Evolutionary conservation across 768 basidiomycete species (phyloP), one percentile per base, ranked within the genome.

Genomic region (Calocera cornea): DNA sequence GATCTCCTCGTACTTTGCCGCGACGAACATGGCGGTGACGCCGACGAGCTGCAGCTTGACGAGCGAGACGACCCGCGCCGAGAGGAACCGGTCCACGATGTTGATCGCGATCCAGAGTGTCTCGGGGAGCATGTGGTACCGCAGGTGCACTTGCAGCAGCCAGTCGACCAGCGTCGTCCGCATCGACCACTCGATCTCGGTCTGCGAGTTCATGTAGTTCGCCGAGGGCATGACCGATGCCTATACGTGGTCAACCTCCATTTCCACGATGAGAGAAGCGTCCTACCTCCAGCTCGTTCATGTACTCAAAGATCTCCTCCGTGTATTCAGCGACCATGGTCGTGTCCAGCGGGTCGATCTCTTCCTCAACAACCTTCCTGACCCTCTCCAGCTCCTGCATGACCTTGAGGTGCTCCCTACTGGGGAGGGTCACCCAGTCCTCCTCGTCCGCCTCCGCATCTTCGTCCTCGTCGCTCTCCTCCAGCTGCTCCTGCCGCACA

Each of bases 91-190:
- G 75, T 95, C 92, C 70, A 95, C 84, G 69, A 99, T 87, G 80
- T 98, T 99, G 82, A 99, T 84, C 44, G 95, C 92, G 73, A 98
- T 98, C 97, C 97, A 99, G 19, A 98, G 84, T 1, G 97, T 99
- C 78, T 99, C 97, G 33, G 97, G 95, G 60, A 97, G 85, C 91
- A 99, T 92, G 81, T 97, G 95, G 82, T 98, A 99, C 33, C 94
- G 88, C 69, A 97, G 81, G 80, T 99, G 97, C 36, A 98, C 93
- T 76, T 98, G 95, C 66, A 95, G 84, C 27, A 99, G 83, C 97
- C 97, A 99, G 80, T 99, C 97, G 71, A 99, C 90, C 41, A 99
- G 84, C 1, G 92, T 94, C 75, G 94, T 89, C 66, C 97, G 90
- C 94, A 97, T 97, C 22, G 82, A 77, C 95, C 95, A 95, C 66